Percentiles rank a stretch among this genome's conserved stretches.
phyloP scores from a whole-genome alignment of 352 stramenopile genomes.

The Phytophthora megakarya region DNA sequence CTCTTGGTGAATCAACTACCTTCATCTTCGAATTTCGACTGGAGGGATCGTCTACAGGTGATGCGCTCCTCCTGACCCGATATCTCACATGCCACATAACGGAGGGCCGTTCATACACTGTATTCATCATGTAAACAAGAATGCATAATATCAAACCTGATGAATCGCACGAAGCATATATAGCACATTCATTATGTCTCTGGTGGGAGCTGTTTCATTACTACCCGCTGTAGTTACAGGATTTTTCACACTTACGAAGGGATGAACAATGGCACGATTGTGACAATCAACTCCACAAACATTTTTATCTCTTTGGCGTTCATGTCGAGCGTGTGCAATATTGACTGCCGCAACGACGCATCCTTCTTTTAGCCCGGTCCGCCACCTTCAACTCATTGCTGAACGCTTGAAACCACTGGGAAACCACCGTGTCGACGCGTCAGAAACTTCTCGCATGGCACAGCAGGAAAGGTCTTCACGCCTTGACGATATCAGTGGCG shows the following conservation, averaged over 20 bases:
- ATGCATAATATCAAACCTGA: too few species aligned
- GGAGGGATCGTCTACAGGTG: conserved; percentile 18
- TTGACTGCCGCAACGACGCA: conserved; percentile 15
- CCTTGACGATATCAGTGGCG: conserved; percentile 20
- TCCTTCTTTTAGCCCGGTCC: conserved; percentile 16
- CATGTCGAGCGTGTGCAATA: conserved; percentile 17
- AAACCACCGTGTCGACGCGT: conserved; percentile 24
- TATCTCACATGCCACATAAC: conserved; percentile 31
- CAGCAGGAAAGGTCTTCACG: conserved; percentile 21
- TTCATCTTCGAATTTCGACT: conserved; percentile 31
- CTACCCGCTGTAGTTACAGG: background rate
- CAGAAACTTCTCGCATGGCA: conserved; percentile 23
- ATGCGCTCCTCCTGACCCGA: background rate
- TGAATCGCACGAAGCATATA: too few species aligned
- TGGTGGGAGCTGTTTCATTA: too few species aligned
- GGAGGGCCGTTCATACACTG: background rate
- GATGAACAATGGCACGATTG: conserved; percentile 22
- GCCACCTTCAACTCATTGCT: conserved; percentile 18
- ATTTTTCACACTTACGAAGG: background rate
- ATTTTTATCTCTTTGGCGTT: background rate
- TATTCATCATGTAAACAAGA: too few species aligned
- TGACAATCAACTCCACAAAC: conserved; percentile 7
- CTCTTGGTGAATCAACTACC: conserved; percentile 1
- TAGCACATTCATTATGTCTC: too few species aligned
- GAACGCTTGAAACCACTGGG: conserved; percentile 23